Conservation (phyloP, 345 rosid species). For the Leavenworthia alabamica region DNA sequence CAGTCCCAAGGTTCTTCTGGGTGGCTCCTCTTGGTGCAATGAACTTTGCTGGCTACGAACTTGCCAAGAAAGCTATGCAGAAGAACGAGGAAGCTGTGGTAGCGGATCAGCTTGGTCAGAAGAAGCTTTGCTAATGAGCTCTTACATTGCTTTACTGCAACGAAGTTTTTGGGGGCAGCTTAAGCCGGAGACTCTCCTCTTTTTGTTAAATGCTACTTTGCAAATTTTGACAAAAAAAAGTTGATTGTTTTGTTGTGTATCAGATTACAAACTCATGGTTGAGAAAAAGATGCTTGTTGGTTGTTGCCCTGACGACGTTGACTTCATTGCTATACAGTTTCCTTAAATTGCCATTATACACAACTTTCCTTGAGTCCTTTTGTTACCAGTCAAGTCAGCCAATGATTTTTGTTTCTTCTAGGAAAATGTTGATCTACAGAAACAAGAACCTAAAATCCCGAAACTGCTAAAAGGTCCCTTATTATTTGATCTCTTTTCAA, state of each 20-base stretch:
- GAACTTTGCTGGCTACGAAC: slow-evolving; percentile 99
- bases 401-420: background rate
- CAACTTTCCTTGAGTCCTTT: background rate
- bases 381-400: background rate
- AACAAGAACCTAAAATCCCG: background rate
- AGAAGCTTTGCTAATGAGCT: slow-evolving; percentile 26
- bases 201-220: slow-evolving; percentile 25
- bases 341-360: background rate
- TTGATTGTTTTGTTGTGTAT: slow-evolving; percentile 13
- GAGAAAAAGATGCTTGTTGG: background rate
- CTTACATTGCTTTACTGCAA: slow-evolving; percentile 24
- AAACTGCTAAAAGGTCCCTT: background rate
- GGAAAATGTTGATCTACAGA: background rate
- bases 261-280: background rate
- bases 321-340: background rate
- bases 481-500: background rate
- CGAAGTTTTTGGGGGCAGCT: slow-evolving; percentile 24
- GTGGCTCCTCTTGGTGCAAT: slow-evolving; percentile 98
- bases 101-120: slow-evolving; percentile 18
- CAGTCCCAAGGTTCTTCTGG: slow-evolving; percentile 94
- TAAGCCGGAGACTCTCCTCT: slow-evolving; percentile 20
- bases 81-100: slow-evolving; percentile 44
- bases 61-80: slow-evolving; percentile 78
- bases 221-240: slow-evolving; percentile 22
- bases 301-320: background rate